Evolutionary conservation across 1,139 yeast species (phyloP).

Genomic region (Arxiozyma heterogenica): DNA sequence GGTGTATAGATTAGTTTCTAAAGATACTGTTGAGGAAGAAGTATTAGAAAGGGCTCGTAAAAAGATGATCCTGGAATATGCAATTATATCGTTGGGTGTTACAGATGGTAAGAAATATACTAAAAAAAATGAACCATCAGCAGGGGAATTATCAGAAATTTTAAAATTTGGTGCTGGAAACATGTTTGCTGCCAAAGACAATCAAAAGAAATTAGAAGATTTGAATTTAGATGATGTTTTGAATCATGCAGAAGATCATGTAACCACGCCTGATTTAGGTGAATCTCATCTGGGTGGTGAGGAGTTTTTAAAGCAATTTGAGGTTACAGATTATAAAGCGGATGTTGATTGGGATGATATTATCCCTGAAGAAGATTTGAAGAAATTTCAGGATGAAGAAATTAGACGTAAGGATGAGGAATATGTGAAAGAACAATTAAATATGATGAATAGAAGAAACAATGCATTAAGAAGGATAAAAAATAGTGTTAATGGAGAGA

Average conservation of each 20-base stretch:
- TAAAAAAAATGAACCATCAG: slow-evolving; percentile 62
- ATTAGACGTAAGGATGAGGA: slow-evolving; percentile 78
- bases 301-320: slow-evolving; percentile 93
- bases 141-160: slow-evolving; percentile 83
- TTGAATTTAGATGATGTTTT: slow-evolving; percentile 92
- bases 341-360: slow-evolving; percentile 99
- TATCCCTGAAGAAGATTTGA: slow-evolving; percentile 89
- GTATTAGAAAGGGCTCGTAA: slow-evolving; percentile 92
- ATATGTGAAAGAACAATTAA: slow-evolving; percentile 80
- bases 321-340: slow-evolving; percentile 96
- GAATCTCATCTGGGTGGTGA: slow-evolving; percentile 97
- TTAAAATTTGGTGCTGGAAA: slow-evolving; percentile 97
- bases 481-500: slow-evolving; percentile 31
- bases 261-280: slow-evolving; percentile 91
- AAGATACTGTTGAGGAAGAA: slow-evolving; percentile 96
- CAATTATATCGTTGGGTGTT: slow-evolving; percentile 91
- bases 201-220: slow-evolving; percentile 91
- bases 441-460: slow-evolving; percentile 73
- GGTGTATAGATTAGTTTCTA: slow-evolving; percentile 92
- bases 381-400: slow-evolving; percentile 84
- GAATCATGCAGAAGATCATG: slow-evolving; percentile 94
- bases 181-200: slow-evolving; percentile 89
- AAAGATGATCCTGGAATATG: slow-evolving; percentile 96
- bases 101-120: slow-evolving; percentile 50
- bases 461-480: slow-evolving; percentile 57